phyloP scores from a whole-genome alignment of 108 stramenopile genomes.

The Mediolabrus comicus region DNA sequence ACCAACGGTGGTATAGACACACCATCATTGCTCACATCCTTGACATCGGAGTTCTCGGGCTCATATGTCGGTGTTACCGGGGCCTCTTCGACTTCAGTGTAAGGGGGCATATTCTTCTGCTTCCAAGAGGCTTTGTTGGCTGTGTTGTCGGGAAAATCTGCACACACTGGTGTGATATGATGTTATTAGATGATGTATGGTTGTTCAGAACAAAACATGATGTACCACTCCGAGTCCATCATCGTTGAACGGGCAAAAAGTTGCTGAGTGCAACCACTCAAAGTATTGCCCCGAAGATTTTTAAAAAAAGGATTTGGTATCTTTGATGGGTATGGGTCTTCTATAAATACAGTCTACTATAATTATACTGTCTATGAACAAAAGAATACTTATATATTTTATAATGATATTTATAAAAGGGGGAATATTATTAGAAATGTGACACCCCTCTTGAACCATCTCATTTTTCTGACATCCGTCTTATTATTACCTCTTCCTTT shows the following conservation, averaged over 20 bases:
- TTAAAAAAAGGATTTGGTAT: neutral
- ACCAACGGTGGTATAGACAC: neutral
- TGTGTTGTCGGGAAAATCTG: too few species aligned
- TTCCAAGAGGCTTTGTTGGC: too few species aligned
- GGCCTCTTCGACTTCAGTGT: neutral
- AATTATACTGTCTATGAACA: neutral
- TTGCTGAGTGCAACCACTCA: too few species aligned
- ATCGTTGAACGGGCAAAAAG: too few species aligned
- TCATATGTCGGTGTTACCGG: neutral
- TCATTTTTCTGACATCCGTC: neutral
- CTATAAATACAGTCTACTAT: neutral
- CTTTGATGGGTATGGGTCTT: too few species aligned
- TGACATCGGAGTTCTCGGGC: neutral
- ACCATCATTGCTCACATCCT: neutral
- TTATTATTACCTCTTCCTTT: neutral
- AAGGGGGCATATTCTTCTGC: neutral
- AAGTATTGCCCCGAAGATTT: neutral
- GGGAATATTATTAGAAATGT: neutral
- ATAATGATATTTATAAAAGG: neutral
- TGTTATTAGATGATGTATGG: too few species aligned
- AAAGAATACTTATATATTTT: neutral
- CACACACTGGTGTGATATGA: too few species aligned
- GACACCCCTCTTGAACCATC: neutral
- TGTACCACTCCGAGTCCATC: too few species aligned
- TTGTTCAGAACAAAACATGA: too few species aligned